A percentile compares a stretch with the other conserved stretches of the same genome.
phyloP scores from a whole-genome alignment of 163 green algal genomes.

The Scenedesmus sp. region DNA sequence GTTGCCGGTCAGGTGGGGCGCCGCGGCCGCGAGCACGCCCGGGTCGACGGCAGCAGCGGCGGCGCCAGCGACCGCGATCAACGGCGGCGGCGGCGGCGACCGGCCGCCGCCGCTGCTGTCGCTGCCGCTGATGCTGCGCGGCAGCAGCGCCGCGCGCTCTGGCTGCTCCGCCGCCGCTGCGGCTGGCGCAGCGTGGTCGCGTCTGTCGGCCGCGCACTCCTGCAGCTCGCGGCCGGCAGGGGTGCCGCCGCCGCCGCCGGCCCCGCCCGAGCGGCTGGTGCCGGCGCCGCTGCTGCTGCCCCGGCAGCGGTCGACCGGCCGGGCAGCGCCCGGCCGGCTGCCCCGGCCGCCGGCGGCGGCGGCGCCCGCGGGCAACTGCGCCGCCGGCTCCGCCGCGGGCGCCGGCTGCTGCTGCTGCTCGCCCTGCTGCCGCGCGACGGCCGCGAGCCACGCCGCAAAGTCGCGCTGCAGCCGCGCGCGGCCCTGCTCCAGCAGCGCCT shows the following conservation, averaged over 20 bases:
- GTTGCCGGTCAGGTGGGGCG: slow-evolving; percentile 72
- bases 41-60: slow-evolving; percentile 38
- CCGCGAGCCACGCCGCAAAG: slow-evolving; percentile 80
- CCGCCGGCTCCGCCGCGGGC: slow-evolving; percentile 13
- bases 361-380: slow-evolving; percentile 25
- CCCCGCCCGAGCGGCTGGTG: background rate
- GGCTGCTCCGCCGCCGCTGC: background rate
- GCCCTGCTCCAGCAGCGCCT: slow-evolving; percentile 82
- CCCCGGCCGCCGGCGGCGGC: background rate
- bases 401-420: slow-evolving; percentile 16
- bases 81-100: too few species aligned
- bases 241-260: background rate
- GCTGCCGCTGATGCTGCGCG: background rate
- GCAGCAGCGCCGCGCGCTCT: background rate
- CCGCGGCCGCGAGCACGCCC: slow-evolving; percentile 55
- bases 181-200: background rate
- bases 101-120: background rate
- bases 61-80: too few species aligned
- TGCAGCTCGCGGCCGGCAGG: too few species aligned
- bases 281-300: slow-evolving; percentile 11
- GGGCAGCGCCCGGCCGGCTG: slow-evolving; percentile 7
- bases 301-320: background rate
- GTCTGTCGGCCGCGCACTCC: background rate
- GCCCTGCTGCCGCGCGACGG: slow-evolving; percentile 68
- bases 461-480: slow-evolving; percentile 70